A percentile compares a stretch with the other conserved stretches of the same genome.
Conservation (phyloP, 306 rosid genomes). For the Trifolium dubium region DNA sequence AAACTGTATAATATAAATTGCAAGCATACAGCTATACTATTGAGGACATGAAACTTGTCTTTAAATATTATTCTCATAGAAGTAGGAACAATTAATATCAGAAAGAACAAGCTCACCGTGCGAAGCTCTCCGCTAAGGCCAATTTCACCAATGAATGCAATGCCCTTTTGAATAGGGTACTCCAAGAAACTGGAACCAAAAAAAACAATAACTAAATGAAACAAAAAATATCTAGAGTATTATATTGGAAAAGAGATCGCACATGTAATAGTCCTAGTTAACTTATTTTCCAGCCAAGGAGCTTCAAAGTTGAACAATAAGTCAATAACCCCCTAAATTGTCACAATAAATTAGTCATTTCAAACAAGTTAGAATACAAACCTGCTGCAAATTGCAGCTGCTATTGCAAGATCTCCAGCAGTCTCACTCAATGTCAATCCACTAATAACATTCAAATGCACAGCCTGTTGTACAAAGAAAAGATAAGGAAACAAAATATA, state of each 20-base stretch:
- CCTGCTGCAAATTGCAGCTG: conserved; percentile 99
- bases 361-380: conserved; percentile 41
- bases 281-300: conserved; percentile 33
- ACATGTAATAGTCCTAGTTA: conserved; percentile 1
- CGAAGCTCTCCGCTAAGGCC: conserved; percentile 97
- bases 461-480: conserved; percentile 52
- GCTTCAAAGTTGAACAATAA: conserved; percentile 13
- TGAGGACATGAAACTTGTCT: conserved; percentile 7
- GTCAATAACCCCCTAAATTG: conserved; percentile 21
- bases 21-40: background rate
- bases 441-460: conserved; percentile 79
- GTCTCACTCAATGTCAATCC: conserved; percentile 78
- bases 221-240: conserved; percentile 5
- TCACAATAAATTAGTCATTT: conserved; percentile 20
- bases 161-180: conserved; percentile 74
- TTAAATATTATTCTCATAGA: conserved; percentile 9
- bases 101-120: conserved; percentile 58
- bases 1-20: conserved; percentile 1
- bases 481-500: conserved; percentile 20
- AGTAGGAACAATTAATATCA: conserved; percentile 9
- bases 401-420: conserved; percentile 96
- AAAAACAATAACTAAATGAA: conserved; percentile 6
- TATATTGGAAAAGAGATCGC: conserved; percentile 1
- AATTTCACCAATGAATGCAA: conserved; percentile 92
- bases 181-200: conserved; percentile 74